A percentile compares a stretch with the other conserved stretches of the same genome.
Evolutionary conservation across 768 basidiomycete species (phyloP).

Genomic region (Sporobolomyces phaffii): DNA sequence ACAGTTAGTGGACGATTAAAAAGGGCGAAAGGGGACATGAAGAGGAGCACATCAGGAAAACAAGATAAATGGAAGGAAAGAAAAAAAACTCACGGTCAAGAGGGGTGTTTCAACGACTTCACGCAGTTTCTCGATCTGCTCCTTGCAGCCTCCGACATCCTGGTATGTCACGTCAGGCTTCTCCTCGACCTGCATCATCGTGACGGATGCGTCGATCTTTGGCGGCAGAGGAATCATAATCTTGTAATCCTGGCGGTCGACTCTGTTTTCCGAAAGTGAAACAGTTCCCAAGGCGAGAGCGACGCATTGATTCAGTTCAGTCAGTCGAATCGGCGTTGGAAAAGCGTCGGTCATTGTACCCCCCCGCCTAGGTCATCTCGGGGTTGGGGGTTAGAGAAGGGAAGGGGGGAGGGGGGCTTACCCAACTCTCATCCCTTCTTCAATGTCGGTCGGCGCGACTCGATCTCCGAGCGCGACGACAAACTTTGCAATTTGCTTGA

Average conservation of each 20-base stretch:
- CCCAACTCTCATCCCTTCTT: slow-evolving; percentile 99
- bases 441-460: slow-evolving; percentile 94
- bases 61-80: slow-evolving; percentile 30
- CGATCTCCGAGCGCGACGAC: slow-evolving; percentile 95
- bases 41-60: slow-evolving; percentile 20
- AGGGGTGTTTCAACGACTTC: slow-evolving; percentile 97
- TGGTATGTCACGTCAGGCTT: slow-evolving; percentile 97
- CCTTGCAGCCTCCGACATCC: slow-evolving; percentile 96
- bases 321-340: too few relatives aligned
- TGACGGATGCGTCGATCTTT: slow-evolving; percentile 97
- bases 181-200: slow-evolving; percentile 99
- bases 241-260: slow-evolving; percentile 93
- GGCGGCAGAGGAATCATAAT: slow-evolving; percentile 97
- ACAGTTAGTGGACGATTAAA: too few relatives aligned
- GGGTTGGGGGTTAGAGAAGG: neutral
- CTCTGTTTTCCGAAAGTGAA: slow-evolving; percentile 56
- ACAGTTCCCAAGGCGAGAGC: too few relatives aligned
- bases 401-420: slow-evolving; percentile 50
- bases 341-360: too few relatives aligned
- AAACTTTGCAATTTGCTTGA: slow-evolving; percentile 99
- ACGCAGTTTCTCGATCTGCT: slow-evolving; percentile 96
- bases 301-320: neutral
- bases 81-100: slow-evolving; percentile 62
- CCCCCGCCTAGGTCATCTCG: too few relatives aligned
- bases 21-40: too few relatives aligned